Percentiles rank a stretch among this genome's conserved stretches.
Conservation (phyloP, 768 basidiomycete genomes). For the Termitomyces sp. region DNA sequence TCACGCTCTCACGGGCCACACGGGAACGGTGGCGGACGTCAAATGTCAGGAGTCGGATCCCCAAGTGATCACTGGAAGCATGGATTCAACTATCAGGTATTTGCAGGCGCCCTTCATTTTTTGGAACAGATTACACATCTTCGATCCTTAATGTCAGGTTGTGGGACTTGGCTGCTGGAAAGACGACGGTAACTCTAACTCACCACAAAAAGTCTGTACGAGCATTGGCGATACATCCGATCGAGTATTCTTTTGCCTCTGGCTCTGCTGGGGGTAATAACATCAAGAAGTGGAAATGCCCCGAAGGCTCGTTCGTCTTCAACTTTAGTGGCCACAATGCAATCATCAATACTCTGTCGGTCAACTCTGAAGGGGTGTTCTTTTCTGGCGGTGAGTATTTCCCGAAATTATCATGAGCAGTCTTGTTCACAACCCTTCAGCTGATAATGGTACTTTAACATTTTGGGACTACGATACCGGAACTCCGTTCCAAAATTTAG, state of each 20-base stretch:
- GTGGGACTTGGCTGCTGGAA: constrained; percentile 98
- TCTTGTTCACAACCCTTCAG: constrained; percentile 30
- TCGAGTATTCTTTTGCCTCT: constrained; percentile 93
- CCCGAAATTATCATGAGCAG: neutral
- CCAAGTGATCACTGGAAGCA: constrained; percentile 95
- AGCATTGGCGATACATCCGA: constrained; percentile 90
- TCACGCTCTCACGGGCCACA: constrained; percentile 90
- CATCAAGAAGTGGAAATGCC: constrained; percentile 99
- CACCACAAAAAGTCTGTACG: constrained; percentile 99
- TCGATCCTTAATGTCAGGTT: constrained; percentile 41
- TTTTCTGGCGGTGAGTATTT: constrained; percentile 82
- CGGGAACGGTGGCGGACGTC: constrained; percentile 91
- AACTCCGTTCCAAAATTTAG: constrained; percentile 89
- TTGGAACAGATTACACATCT: neutral
- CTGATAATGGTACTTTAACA: constrained; percentile 85
- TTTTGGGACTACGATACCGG: constrained; percentile 97
- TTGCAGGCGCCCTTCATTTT: constrained; percentile 12
- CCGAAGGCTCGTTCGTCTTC: constrained; percentile 92
- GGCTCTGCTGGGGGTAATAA: constrained; percentile 99
- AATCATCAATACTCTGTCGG: constrained; percentile 92
- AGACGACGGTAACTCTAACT: constrained; percentile 94
- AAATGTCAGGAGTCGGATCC: constrained; percentile 97
- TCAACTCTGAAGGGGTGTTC: constrained; percentile 94
- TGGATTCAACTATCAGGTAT: constrained; percentile 94
- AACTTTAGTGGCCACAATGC: constrained; percentile 96